Evolutionary conservation across 106 monocot genomes (phyloP), one percentile per base, ranked within the genome.

Genomic region (Hemerocallis citrina): DNA sequence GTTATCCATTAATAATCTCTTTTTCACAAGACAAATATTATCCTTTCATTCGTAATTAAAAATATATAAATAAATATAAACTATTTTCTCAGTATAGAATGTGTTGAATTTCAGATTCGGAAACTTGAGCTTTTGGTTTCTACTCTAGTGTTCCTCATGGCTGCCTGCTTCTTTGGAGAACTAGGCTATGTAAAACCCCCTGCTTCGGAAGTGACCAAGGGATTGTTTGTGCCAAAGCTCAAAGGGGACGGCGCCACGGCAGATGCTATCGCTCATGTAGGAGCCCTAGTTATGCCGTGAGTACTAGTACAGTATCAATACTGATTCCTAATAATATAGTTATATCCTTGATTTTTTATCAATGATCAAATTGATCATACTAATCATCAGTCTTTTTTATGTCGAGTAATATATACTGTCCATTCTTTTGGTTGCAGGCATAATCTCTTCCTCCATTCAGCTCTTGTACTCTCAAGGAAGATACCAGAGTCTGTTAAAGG

Each of bases 231-330:
- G 13, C 82, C 82, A 5, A 74, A 52, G 33, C 83, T 83, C 57
- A 74, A 41, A 7, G 77, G 77, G 15, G 62, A 63, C 0, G 59
- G 66, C 1, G 77, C 70, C 8, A 68, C 73, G 0, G 74, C 34
- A 15, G 82, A 82, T 50, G 68, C 82, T 17, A 70, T 82, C 35
- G 82, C 82, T 22, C 73, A 77, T 5, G 55, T 82, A 0, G 82
- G 82, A 2, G 82, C 82, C 16, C 74, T 82, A 25, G 42, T 82
- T 55, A 82, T 82, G 82, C 82, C 82, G 77, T 77, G 69, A 77
- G 68, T 21, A 14, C n/a, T n/a, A n/a, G n/a, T n/a, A n/a, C n/a
- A n/a, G n/a, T n/a, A n/a, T n/a, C n/a, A n/a, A n/a, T n/a, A 17
- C 34, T 50, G 25, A 50, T 13, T 23, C n/a, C n/a, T n/a, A n/a